Evolutionary conservation across 2,329 filamentous ascomycete species (phyloP).

Genomic region (Microcyclosporella mali): DNA sequence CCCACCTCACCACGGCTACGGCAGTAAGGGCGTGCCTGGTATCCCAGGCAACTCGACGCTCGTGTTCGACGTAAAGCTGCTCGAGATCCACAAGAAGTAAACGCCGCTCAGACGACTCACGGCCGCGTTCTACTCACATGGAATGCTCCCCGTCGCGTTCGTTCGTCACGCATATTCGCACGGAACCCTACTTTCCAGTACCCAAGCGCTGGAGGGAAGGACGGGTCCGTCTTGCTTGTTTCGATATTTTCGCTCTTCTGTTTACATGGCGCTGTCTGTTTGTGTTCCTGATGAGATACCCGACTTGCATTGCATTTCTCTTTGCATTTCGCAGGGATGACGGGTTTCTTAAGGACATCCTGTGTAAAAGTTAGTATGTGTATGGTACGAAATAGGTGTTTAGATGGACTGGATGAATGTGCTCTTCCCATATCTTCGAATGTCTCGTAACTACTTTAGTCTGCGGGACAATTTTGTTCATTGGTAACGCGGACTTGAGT

Average conservation of each 20-base stretch:
- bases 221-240: slow-evolving; percentile 17
- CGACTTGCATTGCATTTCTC: slow-evolving; percentile 19
- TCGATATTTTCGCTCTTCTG: not conserved
- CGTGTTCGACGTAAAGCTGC: slow-evolving; percentile 68
- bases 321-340: slow-evolving; percentile 21
- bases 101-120: not conserved
- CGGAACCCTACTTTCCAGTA: slow-evolving; percentile 25
- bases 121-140: not conserved
- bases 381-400: no score
- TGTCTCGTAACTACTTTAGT: no score
- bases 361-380: no score
- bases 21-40: slow-evolving; percentile 67
- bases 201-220: slow-evolving; percentile 34
- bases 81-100: slow-evolving; percentile 37
- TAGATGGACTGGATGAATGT: no score
- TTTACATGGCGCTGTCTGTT: slow-evolving; percentile 1
- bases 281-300: slow-evolving; percentile 21
- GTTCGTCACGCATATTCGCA: not conserved
- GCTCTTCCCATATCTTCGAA: no score
- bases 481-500: no score
- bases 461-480: no score
- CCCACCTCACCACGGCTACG: slow-evolving; percentile 81
- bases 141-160: not conserved
- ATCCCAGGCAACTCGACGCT: slow-evolving; percentile 90
- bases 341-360: slow-evolving; percentile 11